These are phyloP conservation scores for Zarea fungicola DNA, from an alignment of 2,329 filamentous ascomycete species.

Conservation along the genomic window DNA sequence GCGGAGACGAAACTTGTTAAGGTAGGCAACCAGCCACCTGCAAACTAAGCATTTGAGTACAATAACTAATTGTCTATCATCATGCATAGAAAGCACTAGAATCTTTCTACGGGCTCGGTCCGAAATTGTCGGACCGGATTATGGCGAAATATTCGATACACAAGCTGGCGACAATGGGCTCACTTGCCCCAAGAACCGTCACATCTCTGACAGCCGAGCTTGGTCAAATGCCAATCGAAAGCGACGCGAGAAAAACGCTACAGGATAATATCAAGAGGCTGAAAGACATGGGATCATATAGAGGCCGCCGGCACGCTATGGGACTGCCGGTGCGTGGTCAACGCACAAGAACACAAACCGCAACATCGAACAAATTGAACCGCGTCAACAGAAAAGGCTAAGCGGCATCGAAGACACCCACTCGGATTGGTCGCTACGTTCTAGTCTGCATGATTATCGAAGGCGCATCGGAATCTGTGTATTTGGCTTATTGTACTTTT, in stretches of 20 bases:
- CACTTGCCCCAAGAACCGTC: conserved; percentile 68
- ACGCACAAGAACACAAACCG: conserved; percentile 70
- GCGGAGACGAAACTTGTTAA: conserved; percentile 76
- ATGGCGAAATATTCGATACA: conserved; percentile 89
- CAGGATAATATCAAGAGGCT: conserved; percentile 81
- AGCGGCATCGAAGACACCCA: too few species aligned
- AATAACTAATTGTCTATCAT: neutral
- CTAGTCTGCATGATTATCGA: too few species aligned
- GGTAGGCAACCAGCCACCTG: too few species aligned
- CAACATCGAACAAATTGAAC: conserved; percentile 59
- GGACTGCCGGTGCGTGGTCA: conserved; percentile 87
- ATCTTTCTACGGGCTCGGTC: conserved; percentile 81
- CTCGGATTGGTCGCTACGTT: too few species aligned
- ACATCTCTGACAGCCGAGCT: conserved; percentile 80
- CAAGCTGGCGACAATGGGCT: conserved; percentile 71
- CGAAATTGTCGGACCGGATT: conserved; percentile 62
- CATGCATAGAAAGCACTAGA: conserved; percentile 62
- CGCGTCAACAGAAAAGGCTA: conserved; percentile 39
- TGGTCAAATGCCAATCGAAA: conserved; percentile 89
- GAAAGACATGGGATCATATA: conserved; percentile 85
- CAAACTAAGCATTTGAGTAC: too few species aligned
- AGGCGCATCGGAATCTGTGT: neutral
- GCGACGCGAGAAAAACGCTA: conserved; percentile 71
- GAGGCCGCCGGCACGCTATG: conserved; percentile 89
- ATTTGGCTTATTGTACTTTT: conserved; percentile 6